Conservation (phyloP, 345 rosid species). For the Arabis alpina region DNA sequence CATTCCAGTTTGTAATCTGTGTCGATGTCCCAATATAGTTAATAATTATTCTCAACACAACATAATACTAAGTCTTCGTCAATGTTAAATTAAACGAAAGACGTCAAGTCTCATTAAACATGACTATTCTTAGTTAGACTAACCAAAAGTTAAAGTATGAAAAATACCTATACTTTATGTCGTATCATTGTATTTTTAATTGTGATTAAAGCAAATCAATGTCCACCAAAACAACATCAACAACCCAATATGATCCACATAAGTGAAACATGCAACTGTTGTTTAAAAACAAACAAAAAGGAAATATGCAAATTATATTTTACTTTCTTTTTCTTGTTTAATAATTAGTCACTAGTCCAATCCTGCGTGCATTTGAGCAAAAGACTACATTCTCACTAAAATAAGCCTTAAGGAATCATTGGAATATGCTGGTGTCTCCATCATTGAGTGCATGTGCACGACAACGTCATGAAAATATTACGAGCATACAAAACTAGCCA, state of each 20-base stretch:
- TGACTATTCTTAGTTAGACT: slow-evolving; percentile 1
- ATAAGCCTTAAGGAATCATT: slow-evolving; percentile 15
- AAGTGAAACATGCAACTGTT: slow-evolving; percentile 34
- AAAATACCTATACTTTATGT: slow-evolving; percentile 4
- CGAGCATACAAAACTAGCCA: background rate
- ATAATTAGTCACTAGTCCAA: background rate
- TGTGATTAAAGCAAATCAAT: slow-evolving; percentile 20
- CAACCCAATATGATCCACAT: slow-evolving; percentile 38
- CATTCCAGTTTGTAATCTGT: no score
- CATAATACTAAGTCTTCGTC: background rate
- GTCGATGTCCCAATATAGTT: background rate
- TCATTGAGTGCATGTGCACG: slow-evolving; percentile 34
- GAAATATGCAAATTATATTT: background rate
- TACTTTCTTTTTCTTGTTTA: background rate
- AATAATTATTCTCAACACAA: background rate
- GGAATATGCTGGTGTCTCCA: slow-evolving; percentile 31
- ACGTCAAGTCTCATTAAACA: slow-evolving; percentile 9
- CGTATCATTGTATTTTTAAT: background rate
- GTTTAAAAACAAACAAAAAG: slow-evolving; percentile 25
- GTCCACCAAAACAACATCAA: slow-evolving; percentile 43
- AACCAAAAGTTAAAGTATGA: slow-evolving; percentile 11
- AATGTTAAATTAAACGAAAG: background rate
- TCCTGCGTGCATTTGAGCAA: slow-evolving; percentile 23
- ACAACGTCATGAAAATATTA: slow-evolving; percentile 5
- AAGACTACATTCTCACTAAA: slow-evolving; percentile 24